These are phyloP conservation scores for Hypomontagnella monticulosa DNA, from an alignment of 495 filamentous ascomycete genomes.

Conservation along the genomic window DNA sequence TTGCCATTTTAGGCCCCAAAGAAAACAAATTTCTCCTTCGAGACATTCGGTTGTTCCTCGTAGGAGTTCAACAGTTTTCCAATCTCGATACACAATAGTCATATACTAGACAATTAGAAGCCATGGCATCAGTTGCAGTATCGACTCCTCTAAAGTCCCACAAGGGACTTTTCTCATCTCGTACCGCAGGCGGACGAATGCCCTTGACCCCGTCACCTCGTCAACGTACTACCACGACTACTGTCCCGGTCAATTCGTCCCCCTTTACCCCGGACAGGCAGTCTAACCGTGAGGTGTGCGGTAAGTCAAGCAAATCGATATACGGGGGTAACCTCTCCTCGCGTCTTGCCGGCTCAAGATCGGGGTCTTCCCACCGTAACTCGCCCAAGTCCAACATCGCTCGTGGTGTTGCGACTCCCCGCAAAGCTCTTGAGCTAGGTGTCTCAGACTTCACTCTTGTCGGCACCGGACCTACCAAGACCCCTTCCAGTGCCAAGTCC, in stretches of 20 bases:
- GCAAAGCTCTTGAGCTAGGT: slow-evolving; percentile 84
- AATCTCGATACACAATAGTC: slow-evolving; percentile 48
- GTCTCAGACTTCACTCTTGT: slow-evolving; percentile 92
- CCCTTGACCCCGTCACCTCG: slow-evolving; percentile 93
- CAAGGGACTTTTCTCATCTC: slow-evolving; percentile 88
- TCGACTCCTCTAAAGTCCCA: slow-evolving; percentile 95
- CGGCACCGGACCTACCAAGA: slow-evolving; percentile 77
- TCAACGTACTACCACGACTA: slow-evolving; percentile 52
- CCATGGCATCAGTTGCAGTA: slow-evolving; percentile 88
- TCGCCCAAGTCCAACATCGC: slow-evolving; percentile 97
- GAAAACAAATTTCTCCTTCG: slow-evolving; percentile 45
- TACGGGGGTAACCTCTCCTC: slow-evolving; percentile 77
- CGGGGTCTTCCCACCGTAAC: slow-evolving; percentile 70
- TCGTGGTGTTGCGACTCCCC: slow-evolving; percentile 70
- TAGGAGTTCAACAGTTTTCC: slow-evolving; percentile 45
- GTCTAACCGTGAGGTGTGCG: slow-evolving; percentile 57
- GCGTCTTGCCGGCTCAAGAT: slow-evolving; percentile 74
- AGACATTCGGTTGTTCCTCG: slow-evolving; percentile 62
- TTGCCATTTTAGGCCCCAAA: slow-evolving; percentile 23
- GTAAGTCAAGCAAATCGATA: slow-evolving; percentile 69
- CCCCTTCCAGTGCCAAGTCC: slow-evolving; percentile 72
- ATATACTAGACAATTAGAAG: slow-evolving; percentile 48
- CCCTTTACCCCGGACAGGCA: slow-evolving; percentile 83
- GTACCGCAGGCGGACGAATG: slow-evolving; percentile 93
- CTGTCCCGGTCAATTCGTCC: slow-evolving; percentile 66